phyloP scores from a whole-genome alignment of 768 basidiomycete genomes.

The Gyrodon lividus region DNA sequence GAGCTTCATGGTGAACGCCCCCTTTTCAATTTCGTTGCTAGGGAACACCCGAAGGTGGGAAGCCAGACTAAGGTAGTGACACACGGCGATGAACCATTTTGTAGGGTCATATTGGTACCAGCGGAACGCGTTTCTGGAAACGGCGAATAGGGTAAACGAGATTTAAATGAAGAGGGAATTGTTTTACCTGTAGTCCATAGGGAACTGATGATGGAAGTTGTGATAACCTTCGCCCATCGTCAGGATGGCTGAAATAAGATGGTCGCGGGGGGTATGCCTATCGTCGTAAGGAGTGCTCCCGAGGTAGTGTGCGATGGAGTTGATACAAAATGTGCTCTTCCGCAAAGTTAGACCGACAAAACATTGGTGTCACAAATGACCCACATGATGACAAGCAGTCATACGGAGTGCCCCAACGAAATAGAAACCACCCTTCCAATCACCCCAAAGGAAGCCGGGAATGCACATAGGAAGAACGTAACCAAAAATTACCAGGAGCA shows the following conservation, averaged over 20 bases:
- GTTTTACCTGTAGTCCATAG: slow-evolving; percentile 55
- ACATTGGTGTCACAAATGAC: slow-evolving; percentile 28
- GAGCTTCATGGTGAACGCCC: slow-evolving; percentile 79
- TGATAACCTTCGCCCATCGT: slow-evolving; percentile 73
- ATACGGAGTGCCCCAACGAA: slow-evolving; percentile 72
- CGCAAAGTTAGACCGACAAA: neutral
- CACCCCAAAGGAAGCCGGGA: slow-evolving; percentile 70
- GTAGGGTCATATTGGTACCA: slow-evolving; percentile 77
- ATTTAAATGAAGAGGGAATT: neutral
- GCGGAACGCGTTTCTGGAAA: slow-evolving; percentile 59
- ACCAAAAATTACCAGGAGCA: slow-evolving; percentile 64
- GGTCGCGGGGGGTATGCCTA: slow-evolving; percentile 72
- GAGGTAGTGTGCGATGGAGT: slow-evolving; percentile 84
- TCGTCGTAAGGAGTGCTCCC: slow-evolving; percentile 83
- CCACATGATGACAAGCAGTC: slow-evolving; percentile 77
- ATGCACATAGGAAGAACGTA: slow-evolving; percentile 65
- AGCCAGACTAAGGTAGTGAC: slow-evolving; percentile 66
- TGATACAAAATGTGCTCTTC: slow-evolving; percentile 85
- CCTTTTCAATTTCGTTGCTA: slow-evolving; percentile 83
- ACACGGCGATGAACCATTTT: slow-evolving; percentile 77
- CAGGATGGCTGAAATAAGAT: slow-evolving; percentile 75
- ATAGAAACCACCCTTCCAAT: slow-evolving; percentile 77
- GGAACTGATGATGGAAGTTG: slow-evolving; percentile 87
- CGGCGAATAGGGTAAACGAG: slow-evolving; percentile 6
- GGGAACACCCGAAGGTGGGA: slow-evolving; percentile 81